Conservation (phyloP, 1,284 basidiomycete genomes). For the Sporisorium exsertum region DNA sequence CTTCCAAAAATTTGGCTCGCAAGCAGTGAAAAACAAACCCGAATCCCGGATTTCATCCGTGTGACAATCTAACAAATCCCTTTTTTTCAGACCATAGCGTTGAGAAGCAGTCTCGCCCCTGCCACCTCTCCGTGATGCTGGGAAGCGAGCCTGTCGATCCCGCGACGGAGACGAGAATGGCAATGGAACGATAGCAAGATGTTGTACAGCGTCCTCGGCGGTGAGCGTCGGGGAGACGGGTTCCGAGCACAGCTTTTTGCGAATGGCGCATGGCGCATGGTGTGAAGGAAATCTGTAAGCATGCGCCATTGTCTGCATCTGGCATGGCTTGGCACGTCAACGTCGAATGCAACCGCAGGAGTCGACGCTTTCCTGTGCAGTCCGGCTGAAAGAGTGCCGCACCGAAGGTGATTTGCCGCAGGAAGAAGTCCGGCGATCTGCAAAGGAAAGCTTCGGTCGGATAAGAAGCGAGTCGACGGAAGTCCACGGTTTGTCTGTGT, state of each 20-base stretch:
- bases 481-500: conserved; percentile 4
- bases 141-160: not conserved
- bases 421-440: conserved; percentile 14
- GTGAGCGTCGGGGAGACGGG: not conserved
- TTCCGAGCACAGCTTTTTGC: conserved; percentile 17
- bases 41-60: not conserved
- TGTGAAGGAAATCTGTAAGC: not conserved
- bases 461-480: conserved; percentile 20
- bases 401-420: not conserved
- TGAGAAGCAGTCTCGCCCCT: not conserved
- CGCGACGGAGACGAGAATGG: not conserved
- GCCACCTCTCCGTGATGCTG: not conserved
- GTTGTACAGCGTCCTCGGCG: not conserved
- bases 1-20: conserved; percentile 22
- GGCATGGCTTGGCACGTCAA: conserved; percentile 1
- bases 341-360: not conserved
- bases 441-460: conserved; percentile 3
- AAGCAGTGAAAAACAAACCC: not conserved
- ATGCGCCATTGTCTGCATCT: not conserved
- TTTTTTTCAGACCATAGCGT: not conserved
- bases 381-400: not conserved
- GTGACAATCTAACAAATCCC: not conserved
- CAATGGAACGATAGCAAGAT: not conserved
- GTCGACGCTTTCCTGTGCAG: no score
- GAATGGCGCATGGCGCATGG: not conserved